Evolutionary conservation across 2,329 filamentous ascomycete species (phyloP).

Genomic region (Phialophora verrucosa): DNA sequence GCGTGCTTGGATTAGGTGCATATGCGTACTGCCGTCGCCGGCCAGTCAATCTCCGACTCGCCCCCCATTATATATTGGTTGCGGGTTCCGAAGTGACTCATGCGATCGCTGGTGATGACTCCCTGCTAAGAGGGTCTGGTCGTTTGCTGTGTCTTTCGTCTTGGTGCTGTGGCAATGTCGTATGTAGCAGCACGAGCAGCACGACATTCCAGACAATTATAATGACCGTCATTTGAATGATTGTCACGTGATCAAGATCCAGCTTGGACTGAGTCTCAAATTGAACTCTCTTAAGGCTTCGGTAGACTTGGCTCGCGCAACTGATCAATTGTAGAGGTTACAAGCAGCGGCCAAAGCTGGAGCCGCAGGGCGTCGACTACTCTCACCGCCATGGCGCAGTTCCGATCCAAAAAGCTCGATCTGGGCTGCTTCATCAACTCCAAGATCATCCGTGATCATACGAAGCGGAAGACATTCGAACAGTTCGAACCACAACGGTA

Average conservation of each 20-base stretch:
- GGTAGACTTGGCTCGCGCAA: not conserved
- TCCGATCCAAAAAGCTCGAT: conserved; percentile 87
- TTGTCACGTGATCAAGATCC: not conserved
- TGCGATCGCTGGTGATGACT: not conserved
- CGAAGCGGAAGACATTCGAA: conserved; percentile 92
- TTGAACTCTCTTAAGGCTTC: not conserved
- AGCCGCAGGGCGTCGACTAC: not conserved
- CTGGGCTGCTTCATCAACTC: conserved; percentile 86
- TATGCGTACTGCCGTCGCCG: too few species aligned
- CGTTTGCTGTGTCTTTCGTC: not conserved
- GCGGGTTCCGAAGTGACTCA: not conserved
- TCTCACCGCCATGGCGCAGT: conserved; percentile 73
- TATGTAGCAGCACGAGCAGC: not conserved
- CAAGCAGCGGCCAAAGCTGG: not conserved
- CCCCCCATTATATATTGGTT: not conserved
- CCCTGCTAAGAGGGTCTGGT: not conserved
- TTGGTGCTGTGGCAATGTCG: not conserved
- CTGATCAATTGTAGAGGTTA: not conserved
- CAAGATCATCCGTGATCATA: conserved; percentile 88
- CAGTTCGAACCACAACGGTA: conserved; percentile 88
- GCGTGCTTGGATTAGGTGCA: not conserved
- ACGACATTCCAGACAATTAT: not conserved
- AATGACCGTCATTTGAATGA: not conserved
- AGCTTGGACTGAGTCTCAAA: not conserved
- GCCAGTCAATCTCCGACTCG: not conserved